These are phyloP conservation scores for Tricholoma flavovirens DNA, from an alignment of 768 basidiomycete species.

Conservation along the genomic window DNA sequence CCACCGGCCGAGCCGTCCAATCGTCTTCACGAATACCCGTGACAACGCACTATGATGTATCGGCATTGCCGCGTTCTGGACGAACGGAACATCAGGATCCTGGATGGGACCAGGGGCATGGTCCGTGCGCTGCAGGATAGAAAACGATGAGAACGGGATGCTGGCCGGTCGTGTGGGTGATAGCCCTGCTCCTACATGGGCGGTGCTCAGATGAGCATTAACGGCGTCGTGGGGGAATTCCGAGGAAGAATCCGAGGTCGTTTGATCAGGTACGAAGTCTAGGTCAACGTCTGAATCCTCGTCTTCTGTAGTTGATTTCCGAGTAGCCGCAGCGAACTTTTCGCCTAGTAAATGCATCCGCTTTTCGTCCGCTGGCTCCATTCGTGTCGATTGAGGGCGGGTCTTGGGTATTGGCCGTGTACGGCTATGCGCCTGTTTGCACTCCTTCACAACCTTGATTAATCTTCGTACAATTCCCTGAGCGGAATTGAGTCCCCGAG, in stretches of 20 bases:
- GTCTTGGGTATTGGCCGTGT: slow-evolving; percentile 30
- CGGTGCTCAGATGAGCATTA: slow-evolving; percentile 42
- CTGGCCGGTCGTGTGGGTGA: slow-evolving; percentile 39
- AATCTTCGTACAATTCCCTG: slow-evolving; percentile 79
- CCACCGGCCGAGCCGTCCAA: slow-evolving; percentile 79
- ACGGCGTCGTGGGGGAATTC: slow-evolving; percentile 39
- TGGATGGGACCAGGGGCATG: slow-evolving; percentile 28
- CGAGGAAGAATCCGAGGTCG: slow-evolving; percentile 22
- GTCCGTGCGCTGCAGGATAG: slow-evolving; percentile 60
- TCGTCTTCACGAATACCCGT: slow-evolving; percentile 73
- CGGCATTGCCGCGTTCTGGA: slow-evolving; percentile 41
- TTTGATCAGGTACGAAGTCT: slow-evolving; percentile 60
- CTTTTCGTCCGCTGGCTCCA: slow-evolving; percentile 28
- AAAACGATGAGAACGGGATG: slow-evolving; percentile 50
- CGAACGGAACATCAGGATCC: slow-evolving; percentile 25
- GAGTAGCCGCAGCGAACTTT: slow-evolving; percentile 58
- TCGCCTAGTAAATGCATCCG: slow-evolving; percentile 51
- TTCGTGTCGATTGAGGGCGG: slow-evolving; percentile 24
- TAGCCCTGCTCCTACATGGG: slow-evolving; percentile 31
- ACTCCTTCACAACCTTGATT: slow-evolving; percentile 78
- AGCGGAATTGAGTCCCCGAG: slow-evolving; percentile 5
- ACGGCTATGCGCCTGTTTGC: slow-evolving; percentile 61
- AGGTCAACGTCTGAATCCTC: slow-evolving; percentile 73
- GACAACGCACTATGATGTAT: slow-evolving; percentile 62
- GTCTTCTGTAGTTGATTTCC: slow-evolving; percentile 37